Evolutionary conservation across 495 filamentous ascomycete genomes (phyloP).

Genomic region (Penicillium soppii): DNA sequence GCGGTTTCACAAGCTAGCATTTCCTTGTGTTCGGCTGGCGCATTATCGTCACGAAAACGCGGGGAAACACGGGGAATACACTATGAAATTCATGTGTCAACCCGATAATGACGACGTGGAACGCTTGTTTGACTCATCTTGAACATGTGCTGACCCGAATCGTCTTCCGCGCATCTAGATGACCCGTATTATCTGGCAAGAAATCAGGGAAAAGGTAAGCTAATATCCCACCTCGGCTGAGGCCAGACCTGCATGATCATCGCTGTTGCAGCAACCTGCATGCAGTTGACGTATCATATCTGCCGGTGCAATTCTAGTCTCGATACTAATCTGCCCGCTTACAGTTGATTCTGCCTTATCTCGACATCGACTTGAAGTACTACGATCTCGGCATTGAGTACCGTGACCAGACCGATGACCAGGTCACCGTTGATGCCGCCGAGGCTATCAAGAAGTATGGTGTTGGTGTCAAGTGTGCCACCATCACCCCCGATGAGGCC

Average conservation of each 20-base stretch:
- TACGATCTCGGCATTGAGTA: constrained; percentile 95
- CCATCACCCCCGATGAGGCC: constrained; percentile 96
- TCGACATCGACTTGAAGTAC: constrained; percentile 98
- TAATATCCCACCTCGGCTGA: constrained; percentile 3
- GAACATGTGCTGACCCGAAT: constrained; percentile 25
- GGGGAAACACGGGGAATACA: no score
- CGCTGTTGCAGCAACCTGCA: constrained; percentile 16
- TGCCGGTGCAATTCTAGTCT: neutral
- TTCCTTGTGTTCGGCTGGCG: constrained; percentile 11
- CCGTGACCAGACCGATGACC: constrained; percentile 92
- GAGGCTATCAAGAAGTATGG: constrained; percentile 98
- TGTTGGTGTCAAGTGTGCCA: constrained; percentile 98
- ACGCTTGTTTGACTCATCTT: neutral
- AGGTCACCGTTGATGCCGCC: constrained; percentile 91
- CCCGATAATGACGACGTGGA: neutral
- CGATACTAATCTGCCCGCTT: constrained; percentile 22
- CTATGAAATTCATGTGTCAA: constrained; percentile 12
- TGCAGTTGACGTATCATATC: constrained; percentile 17
- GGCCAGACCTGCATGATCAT: constrained; percentile 19
- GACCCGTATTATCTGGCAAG: constrained; percentile 98
- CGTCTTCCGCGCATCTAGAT: constrained; percentile 52
- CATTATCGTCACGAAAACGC: no score
- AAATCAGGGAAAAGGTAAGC: constrained; percentile 89
- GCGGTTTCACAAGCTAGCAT: constrained; percentile 26
- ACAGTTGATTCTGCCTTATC: constrained; percentile 87